phyloP scores from a whole-genome alignment of 345 rosid genomes.

The Rhodamnia rubescens region DNA sequence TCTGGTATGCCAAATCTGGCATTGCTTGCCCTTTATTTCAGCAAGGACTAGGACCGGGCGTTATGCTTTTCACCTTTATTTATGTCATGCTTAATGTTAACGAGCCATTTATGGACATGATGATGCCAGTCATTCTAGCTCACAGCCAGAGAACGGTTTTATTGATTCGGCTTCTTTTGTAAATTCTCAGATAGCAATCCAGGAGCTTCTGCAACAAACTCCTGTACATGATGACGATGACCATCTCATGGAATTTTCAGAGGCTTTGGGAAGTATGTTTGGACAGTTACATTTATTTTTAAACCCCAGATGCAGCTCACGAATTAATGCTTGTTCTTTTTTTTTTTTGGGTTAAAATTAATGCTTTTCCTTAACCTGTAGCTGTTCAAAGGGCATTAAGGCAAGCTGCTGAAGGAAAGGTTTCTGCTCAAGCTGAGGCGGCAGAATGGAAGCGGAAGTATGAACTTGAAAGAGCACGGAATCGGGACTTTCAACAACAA shows the following conservation, averaged over 20 bases:
- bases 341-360: background rate
- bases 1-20: background rate
- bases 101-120: conserved; percentile 44
- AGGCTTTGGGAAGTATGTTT: conserved; percentile 80
- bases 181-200: conserved; percentile 84
- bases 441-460: conserved; percentile 97
- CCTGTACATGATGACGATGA: conserved; percentile 70
- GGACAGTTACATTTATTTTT: background rate
- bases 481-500: conserved; percentile 34
- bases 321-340: background rate
- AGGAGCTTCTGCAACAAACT: conserved; percentile 74
- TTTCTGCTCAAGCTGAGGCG: conserved; percentile 95
- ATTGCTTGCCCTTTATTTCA: background rate
- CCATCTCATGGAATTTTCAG: conserved; percentile 91
- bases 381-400: conserved; percentile 97
- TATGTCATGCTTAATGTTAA: background rate
- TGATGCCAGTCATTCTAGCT: conserved; percentile 27
- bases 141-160: conserved; percentile 40
- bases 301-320: background rate
- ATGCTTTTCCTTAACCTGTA: conserved; percentile 4
- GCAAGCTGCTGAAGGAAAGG: conserved; percentile 95
- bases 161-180: conserved; percentile 30
- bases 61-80: background rate
- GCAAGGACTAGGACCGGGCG: background rate
- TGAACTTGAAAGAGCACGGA: conserved; percentile 68